phyloP scores from a whole-genome alignment of 2,329 filamentous ascomycete genomes.

The Diplodia seriata region DNA sequence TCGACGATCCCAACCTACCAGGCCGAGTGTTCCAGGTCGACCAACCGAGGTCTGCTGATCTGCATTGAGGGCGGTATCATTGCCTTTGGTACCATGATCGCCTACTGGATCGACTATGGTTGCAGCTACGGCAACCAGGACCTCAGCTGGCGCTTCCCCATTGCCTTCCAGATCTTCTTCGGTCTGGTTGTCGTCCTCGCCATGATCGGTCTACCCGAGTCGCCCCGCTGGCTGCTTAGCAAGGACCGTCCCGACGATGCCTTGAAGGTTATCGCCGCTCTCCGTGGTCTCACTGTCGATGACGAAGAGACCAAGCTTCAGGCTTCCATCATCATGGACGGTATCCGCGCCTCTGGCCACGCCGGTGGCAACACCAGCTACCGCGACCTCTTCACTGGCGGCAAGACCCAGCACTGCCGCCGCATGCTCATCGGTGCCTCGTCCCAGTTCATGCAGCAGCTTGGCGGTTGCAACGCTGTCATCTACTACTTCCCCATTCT shows the following conservation, averaged over 20 bases:
- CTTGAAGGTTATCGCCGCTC: conserved; percentile 58
- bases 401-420: conserved; percentile 70
- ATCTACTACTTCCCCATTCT: conserved; percentile 55
- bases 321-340: conserved; percentile 71
- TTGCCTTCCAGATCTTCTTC: conserved; percentile 61
- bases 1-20: conserved; percentile 62
- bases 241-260: conserved; percentile 59
- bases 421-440: conserved; percentile 67
- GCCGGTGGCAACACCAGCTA: conserved; percentile 52
- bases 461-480: conserved; percentile 60
- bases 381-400: conserved; percentile 65
- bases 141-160: conserved; percentile 59
- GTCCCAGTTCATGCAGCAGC: conserved; percentile 67
- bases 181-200: conserved; percentile 53
- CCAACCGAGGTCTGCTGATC: conserved; percentile 66
- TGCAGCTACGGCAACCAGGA: conserved; percentile 43
- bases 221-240: conserved; percentile 65
- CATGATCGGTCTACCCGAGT: conserved; percentile 61
- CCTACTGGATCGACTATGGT: conserved; percentile 56
- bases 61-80: conserved; percentile 64
- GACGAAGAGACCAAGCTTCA: conserved; percentile 65
- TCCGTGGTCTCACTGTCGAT: conserved; percentile 57
- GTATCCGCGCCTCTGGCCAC: conserved; percentile 51
- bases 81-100: conserved; percentile 59
- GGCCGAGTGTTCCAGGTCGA: conserved; percentile 60